phyloP scores from a whole-genome alignment of 2,329 filamentous ascomycete genomes.

The Diaporthe sp. region DNA sequence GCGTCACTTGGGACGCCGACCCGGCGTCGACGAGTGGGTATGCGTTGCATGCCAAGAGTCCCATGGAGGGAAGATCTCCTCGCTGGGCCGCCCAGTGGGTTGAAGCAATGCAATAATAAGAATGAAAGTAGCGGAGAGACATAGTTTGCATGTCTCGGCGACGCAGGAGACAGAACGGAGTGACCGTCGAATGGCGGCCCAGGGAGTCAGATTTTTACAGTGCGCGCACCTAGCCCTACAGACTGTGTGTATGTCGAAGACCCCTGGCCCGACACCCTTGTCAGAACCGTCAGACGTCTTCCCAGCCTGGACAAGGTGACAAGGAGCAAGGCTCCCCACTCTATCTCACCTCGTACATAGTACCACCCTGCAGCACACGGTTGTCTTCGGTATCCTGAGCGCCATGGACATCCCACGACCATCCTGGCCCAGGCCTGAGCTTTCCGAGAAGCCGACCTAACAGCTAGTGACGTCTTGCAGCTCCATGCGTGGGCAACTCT shows the following conservation, averaged over 20 bases:
- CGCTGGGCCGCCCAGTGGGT: background rate
- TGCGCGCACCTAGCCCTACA: background rate
- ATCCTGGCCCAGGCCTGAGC: background rate
- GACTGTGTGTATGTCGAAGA: conserved; percentile 19
- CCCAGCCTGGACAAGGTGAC: conserved; percentile 14
- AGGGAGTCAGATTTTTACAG: conserved; percentile 17
- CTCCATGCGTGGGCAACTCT: background rate
- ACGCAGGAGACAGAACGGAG: conserved; percentile 27
- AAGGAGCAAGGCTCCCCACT: conserved; percentile 14
- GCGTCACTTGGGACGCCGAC: background rate
- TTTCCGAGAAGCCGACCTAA: conserved; percentile 14
- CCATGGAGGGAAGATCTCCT: conserved; percentile 22
- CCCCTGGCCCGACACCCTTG: conserved; percentile 27
- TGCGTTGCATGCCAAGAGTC: conserved; percentile 8
- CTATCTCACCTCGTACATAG: conserved; percentile 24
- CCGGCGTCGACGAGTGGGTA: conserved; percentile 17
- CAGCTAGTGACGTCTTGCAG: conserved; percentile 21
- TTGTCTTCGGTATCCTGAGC: background rate
- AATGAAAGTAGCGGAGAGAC: conserved; percentile 38
- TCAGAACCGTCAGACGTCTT: conserved; percentile 14
- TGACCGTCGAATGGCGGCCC: conserved; percentile 32
- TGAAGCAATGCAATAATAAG: background rate
- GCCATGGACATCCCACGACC: background rate
- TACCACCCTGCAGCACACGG: background rate
- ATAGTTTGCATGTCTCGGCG: conserved; percentile 37